Evolutionary conservation across 352 stramenopile genomes (phyloP).

Genomic region (Globisporangium nodosum): DNA sequence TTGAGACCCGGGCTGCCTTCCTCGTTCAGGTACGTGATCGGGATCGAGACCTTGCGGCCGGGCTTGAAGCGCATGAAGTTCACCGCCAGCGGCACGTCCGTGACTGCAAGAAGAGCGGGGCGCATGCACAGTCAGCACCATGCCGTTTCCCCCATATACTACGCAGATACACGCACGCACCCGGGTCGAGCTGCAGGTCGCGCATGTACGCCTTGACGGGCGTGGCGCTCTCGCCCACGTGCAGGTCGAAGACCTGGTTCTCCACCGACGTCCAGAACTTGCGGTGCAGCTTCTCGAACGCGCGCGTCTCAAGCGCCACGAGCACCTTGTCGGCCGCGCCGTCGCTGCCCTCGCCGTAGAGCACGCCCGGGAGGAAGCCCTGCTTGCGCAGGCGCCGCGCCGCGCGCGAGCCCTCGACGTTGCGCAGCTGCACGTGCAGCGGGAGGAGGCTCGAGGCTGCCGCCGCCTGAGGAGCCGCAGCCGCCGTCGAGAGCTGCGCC

Average conservation of each 20-base stretch:
- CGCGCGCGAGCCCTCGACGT: constrained; percentile 65
- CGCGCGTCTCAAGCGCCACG: constrained; percentile 61
- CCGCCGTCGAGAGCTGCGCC: constrained; percentile 44
- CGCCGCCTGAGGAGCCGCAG: constrained; percentile 15
- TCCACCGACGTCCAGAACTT: constrained; percentile 84
- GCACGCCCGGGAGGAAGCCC: constrained; percentile 69
- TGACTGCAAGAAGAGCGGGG: constrained; percentile 30
- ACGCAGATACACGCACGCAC: constrained; percentile 15
- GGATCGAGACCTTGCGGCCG: constrained; percentile 87
- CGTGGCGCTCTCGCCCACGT: constrained; percentile 46
- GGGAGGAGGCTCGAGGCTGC: constrained; percentile 9
- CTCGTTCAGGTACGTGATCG: constrained; percentile 90
- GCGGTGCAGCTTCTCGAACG: constrained; percentile 79
- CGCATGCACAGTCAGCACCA: neutral
- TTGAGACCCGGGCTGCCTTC: constrained; percentile 94
- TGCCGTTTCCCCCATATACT: neutral
- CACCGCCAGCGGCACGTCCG: constrained; percentile 67
- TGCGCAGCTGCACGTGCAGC: constrained; percentile 57
- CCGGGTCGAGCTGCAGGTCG: constrained; percentile 79
- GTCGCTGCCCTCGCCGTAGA: constrained; percentile 78
- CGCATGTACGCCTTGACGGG: constrained; percentile 84
- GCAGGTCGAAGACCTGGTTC: constrained; percentile 85
- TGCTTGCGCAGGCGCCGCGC: constrained; percentile 78
- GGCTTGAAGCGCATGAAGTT: constrained; percentile 94
- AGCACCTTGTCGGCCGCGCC: constrained; percentile 68